Conservation (phyloP, 129 eudicot genomes). For the Gnaphalium uliginosum region DNA sequence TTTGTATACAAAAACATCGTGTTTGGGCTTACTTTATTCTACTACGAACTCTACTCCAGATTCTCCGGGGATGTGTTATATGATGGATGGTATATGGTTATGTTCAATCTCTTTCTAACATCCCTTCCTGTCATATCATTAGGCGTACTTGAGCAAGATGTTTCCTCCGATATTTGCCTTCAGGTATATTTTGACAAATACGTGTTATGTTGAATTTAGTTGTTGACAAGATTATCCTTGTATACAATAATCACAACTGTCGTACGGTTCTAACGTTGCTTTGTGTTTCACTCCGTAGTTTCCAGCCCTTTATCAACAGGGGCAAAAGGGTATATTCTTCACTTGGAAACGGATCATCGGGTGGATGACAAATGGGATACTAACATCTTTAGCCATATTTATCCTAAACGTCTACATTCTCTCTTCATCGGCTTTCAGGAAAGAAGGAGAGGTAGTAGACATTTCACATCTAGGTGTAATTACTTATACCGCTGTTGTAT, state of each 20-base stretch:
- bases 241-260: background rate
- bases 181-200: slow-evolving; percentile 37
- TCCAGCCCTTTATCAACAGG: slow-evolving; percentile 57
- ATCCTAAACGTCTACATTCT: slow-evolving; percentile 44
- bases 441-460: slow-evolving; percentile 50
- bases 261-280: slow-evolving; percentile 13
- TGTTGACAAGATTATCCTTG: background rate
- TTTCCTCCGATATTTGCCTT: slow-evolving; percentile 52
- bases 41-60: slow-evolving; percentile 49
- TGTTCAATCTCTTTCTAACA: slow-evolving; percentile 57
- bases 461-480: slow-evolving; percentile 45
- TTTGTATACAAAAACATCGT: slow-evolving; percentile 61
- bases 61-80: slow-evolving; percentile 49
- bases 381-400: slow-evolving; percentile 47
- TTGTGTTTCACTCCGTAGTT: slow-evolving; percentile 31
- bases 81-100: slow-evolving; percentile 59
- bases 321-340: slow-evolving; percentile 45
- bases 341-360: slow-evolving; percentile 55
- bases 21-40: slow-evolving; percentile 58
- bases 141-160: slow-evolving; percentile 66
- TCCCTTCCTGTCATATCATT: slow-evolving; percentile 57
- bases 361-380: slow-evolving; percentile 49
- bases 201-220: background rate
- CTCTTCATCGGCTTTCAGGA: slow-evolving; percentile 39
- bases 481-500: slow-evolving; percentile 47